Conservation (phyloP, 2,329 filamentous ascomycete species). For the Trichoderma koningii region DNA sequence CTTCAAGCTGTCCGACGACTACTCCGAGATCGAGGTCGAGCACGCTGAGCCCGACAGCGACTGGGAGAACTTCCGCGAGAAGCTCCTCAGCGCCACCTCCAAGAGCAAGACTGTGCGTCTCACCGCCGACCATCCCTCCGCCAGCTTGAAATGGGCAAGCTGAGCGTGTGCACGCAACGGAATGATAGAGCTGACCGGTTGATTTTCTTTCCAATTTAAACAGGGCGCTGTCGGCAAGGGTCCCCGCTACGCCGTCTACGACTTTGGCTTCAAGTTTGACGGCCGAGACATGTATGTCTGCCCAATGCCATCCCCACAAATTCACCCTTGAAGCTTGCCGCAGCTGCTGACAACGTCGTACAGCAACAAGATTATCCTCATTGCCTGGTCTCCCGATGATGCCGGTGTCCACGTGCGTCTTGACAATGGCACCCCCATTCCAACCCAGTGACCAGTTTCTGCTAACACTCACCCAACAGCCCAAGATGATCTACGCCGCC, state of each 20-base stretch:
- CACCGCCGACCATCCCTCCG: constrained; percentile 1
- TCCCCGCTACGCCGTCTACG: constrained; percentile 81
- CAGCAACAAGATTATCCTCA: constrained; percentile 78
- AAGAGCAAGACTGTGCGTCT: constrained; percentile 67
- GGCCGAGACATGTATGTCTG: constrained; percentile 69
- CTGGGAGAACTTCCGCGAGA: constrained; percentile 74
- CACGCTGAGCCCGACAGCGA: constrained; percentile 67
- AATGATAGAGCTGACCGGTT: background rate
- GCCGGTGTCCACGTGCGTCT: constrained; percentile 70
- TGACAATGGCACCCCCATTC: background rate
- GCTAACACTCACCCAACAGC: constrained; percentile 47
- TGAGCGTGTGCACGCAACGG: constrained; percentile 1
- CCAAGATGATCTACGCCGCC: constrained; percentile 88
- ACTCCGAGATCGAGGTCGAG: constrained; percentile 80
- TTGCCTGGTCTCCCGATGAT: constrained; percentile 81
- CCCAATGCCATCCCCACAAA: background rate
- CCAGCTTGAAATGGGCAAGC: no score
- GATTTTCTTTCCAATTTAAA: background rate
- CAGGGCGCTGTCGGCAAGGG: constrained; percentile 65
- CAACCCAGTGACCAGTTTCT: background rate
- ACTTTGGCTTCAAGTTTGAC: constrained; percentile 73
- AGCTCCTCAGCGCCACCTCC: constrained; percentile 71
- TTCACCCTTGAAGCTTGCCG: background rate
- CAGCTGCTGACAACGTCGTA: constrained; percentile 32
- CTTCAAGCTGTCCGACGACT: constrained; percentile 83